These are phyloP conservation scores for Anthracocystis setariae DNA, from an alignment of 1,284 basidiomycete species.

Conservation along the genomic window DNA sequence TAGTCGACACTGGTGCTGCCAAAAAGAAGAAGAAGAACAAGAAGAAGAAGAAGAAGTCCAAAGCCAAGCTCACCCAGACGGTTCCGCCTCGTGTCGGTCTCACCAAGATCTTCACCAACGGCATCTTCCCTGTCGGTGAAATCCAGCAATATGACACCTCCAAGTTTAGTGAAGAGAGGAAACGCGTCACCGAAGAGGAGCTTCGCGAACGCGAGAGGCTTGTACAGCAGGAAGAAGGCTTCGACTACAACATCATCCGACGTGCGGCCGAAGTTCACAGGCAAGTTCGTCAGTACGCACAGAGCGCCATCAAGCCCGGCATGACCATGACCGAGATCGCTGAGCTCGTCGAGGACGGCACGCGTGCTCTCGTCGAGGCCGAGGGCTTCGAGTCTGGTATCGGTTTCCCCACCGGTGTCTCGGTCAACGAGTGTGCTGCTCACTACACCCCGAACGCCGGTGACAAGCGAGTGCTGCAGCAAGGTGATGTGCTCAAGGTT, in stretches of 20 bases:
- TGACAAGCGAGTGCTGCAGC: slow-evolving; percentile 86
- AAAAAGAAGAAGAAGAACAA: slow-evolving; percentile 87
- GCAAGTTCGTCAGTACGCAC: slow-evolving; percentile 84
- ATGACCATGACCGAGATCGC: slow-evolving; percentile 96
- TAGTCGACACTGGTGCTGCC: slow-evolving; percentile 35
- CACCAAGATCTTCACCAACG: slow-evolving; percentile 86
- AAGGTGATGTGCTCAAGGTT: slow-evolving; percentile 91
- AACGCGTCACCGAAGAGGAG: slow-evolving; percentile 89
- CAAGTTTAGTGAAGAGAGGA: slow-evolving; percentile 73
- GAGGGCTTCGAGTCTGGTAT: slow-evolving; percentile 85
- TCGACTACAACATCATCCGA: slow-evolving; percentile 83
- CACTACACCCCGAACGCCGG: slow-evolving; percentile 97
- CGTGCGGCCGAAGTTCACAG: slow-evolving; percentile 91
- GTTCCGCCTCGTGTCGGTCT: slow-evolving; percentile 92
- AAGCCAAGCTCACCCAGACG: slow-evolving; percentile 73
- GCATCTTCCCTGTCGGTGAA: slow-evolving; percentile 89
- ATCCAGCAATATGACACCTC: slow-evolving; percentile 80
- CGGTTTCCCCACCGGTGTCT: slow-evolving; percentile 97
- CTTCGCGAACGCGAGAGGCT: slow-evolving; percentile 81
- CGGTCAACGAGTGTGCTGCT: slow-evolving; percentile 92
- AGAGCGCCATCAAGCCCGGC: slow-evolving; percentile 86
- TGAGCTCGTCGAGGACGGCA: slow-evolving; percentile 84
- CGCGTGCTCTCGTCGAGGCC: slow-evolving; percentile 81
- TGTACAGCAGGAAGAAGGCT: slow-evolving; percentile 69
- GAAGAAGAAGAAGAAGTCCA: slow-evolving; percentile 71